Evolutionary conservation across 768 basidiomycete genomes (phyloP).

Genomic region (Leccinellum rugosiceps): DNA sequence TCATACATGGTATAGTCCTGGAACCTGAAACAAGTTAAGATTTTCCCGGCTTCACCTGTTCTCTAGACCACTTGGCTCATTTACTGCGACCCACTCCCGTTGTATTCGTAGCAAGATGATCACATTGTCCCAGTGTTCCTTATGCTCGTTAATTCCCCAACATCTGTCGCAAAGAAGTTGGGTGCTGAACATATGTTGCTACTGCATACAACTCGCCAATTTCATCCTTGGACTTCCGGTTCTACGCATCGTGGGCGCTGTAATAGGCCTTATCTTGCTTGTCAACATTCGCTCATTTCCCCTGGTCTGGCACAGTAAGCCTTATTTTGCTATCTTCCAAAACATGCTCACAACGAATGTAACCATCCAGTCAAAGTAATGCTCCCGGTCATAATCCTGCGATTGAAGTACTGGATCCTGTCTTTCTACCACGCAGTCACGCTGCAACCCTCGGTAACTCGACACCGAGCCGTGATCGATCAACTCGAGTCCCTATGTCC

Average conservation of each 20-base stretch:
- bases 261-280: constrained; percentile 7
- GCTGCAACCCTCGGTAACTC: constrained; percentile 6
- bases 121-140: neutral
- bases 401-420: constrained; percentile 5
- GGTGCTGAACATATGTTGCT: no score
- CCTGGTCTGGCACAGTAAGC: constrained; percentile 14
- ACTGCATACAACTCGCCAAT: neutral
- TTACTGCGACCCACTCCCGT: no score
- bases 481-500: constrained; percentile 15
- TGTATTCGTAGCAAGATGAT: no score
- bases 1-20: no score
- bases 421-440: constrained; percentile 5
- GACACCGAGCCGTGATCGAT: constrained; percentile 8
- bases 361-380: constrained; percentile 4
- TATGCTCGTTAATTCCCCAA: constrained; percentile 4
- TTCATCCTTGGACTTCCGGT: neutral
- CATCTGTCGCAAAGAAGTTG: neutral
- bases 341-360: neutral
- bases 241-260: neutral
- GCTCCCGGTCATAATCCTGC: constrained; percentile 9
- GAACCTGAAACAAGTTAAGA: no score
- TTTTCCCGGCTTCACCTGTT: no score
- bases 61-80: no score
- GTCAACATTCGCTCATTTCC: constrained; percentile 14
- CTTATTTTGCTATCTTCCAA: neutral